Base-by-base conservation (phyloP, 2,329 filamentous ascomycete genomes). In the Sarocladium strictum region DNA sequence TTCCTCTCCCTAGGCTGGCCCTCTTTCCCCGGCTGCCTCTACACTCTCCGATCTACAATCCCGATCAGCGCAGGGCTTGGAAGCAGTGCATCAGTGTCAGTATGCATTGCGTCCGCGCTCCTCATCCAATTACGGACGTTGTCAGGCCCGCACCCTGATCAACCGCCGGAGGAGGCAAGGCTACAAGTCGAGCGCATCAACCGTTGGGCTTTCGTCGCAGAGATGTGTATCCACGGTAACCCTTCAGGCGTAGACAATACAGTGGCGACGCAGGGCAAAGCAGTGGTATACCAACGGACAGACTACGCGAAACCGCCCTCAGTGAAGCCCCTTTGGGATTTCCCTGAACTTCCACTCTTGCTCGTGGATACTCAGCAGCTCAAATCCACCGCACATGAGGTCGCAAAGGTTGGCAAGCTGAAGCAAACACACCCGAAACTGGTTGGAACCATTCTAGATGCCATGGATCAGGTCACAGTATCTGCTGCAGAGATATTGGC, bases 221-320 rank as follows among this genome's bases (percentile, higher is more conserved):
- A 99, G 69, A 88, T 97, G 84, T 94, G 91, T 71, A 97, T 97
- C 59, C 94, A 99, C 67, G 94, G 93, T 35, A 97, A 96, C 65
- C 94, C 94, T 1, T 96, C 90, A 0, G 94, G 94, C 0, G 90
- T 99, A 41, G 94, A 99, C 72, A 99, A 99, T 70, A 99, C 94
- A 2, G 93, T 99, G 26, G 81, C 93, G 12, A 89, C 92, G 12
- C 89, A 95, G 64, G 94, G 94, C 55, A 97, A 96, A 72, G 94
- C 92, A 0, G 91, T 99, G 1, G 77, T 97, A 2, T 99, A 96
- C 73, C 87, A 93, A 64, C 81, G 92, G 53, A 80, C 76, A 52
- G 87, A 95, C 66, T 90, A 92, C 68, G 76, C 76, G 56, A 86
- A 87, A 65, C 89, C 92, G 2, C 90, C 93, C 0, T 74, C 74